A percentile compares a stretch with the other conserved stretches of the same genome.
Conservation (phyloP, 2,329 filamentous ascomycete genomes). For the Westerdykella aurantiaca region DNA sequence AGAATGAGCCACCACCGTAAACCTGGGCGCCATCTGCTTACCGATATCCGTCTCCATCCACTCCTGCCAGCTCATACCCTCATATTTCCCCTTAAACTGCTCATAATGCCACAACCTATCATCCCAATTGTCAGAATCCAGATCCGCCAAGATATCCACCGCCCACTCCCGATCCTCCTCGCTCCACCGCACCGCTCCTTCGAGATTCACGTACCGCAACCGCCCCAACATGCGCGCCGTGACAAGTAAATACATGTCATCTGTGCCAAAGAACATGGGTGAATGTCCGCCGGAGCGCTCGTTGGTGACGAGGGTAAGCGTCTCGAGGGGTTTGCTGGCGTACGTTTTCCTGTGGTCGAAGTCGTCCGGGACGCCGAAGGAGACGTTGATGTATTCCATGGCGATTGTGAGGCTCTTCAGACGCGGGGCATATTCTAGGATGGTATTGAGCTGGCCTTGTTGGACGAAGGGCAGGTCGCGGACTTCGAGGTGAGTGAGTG, state of each 20-base stretch:
- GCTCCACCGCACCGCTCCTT: slow-evolving; percentile 38
- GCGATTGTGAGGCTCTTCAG: slow-evolving; percentile 39
- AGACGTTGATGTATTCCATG: slow-evolving; percentile 43
- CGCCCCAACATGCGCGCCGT: slow-evolving; percentile 39
- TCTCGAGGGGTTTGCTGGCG: slow-evolving; percentile 30
- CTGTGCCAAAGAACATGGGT: slow-evolving; percentile 36
- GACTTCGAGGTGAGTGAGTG: slow-evolving; percentile 36
- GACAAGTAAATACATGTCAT: slow-evolving; percentile 39
- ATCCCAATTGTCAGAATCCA: slow-evolving; percentile 36
- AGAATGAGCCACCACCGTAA: slow-evolving; percentile 18
- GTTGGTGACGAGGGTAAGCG: slow-evolving; percentile 35
- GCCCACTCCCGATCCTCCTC: slow-evolving; percentile 30
- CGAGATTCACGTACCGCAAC: slow-evolving; percentile 35
- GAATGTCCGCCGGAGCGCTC: slow-evolving; percentile 28
- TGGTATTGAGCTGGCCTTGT: slow-evolving; percentile 36
- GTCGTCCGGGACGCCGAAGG: slow-evolving; percentile 31
- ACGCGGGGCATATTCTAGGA: slow-evolving; percentile 39
- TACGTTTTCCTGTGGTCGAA: slow-evolving; percentile 13
- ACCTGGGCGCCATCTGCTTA: slow-evolving; percentile 17
- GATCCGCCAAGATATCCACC: slow-evolving; percentile 34
- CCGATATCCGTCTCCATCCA: slow-evolving; percentile 20
- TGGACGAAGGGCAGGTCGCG: slow-evolving; percentile 38
- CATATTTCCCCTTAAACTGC: slow-evolving; percentile 4
- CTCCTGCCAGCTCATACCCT: slow-evolving; percentile 14
- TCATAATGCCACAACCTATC: slow-evolving; percentile 32